Base-by-base conservation (phyloP, 352 stramenopile genomes). In the Plasmopara viticola region DNA sequence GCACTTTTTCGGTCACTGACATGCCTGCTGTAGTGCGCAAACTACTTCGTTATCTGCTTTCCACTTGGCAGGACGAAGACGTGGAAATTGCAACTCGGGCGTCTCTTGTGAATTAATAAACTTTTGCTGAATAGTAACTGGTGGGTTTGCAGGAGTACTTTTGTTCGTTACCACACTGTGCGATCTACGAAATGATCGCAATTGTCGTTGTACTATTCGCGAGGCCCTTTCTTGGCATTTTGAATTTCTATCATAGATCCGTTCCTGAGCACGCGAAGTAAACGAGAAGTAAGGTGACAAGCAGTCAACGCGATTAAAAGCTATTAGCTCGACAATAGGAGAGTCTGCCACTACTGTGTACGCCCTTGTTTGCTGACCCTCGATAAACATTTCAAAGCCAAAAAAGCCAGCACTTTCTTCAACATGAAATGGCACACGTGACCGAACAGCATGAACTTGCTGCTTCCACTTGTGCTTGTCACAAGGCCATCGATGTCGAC, bases 251-350 rank as follows among this genome's bases (percentile, higher is more conserved):
- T 80, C 72, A 29, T 72, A 56, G 31, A 87, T 79, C 17, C 70
- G 70, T 42, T 84, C 77, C 17, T 84, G 66, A 13, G 74, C 70
- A 13, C 75, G 72, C 9, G 72, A 64, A 0, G 74, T 87, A 48
- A 87, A 87, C 1, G 77, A 86, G 17, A 86, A 85, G 39, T 86
- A 84, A 1, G 77, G 75, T 28, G 77, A 87, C 55, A 84, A 85
- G 47, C 77, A 87, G 56, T 87, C 74, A 15, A 87, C 66, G 39
- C 75, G 75, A 35, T 87, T 86, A n/a, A 87, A 52, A 2, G 70
- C 77, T 15, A 87, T 62, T 15, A 87, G 47, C 46, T 86, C 72
- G 0, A 82, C 71, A 3, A 63, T 64, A 1, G 63, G 50, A 8
- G 77, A 77, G 44, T 83, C 73, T 0, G 74, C 77, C 15, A 87